These are phyloP conservation scores for Gyromitra esculenta DNA, from an alignment of 2,329 filamentous ascomycete species.

Conservation along the genomic window DNA sequence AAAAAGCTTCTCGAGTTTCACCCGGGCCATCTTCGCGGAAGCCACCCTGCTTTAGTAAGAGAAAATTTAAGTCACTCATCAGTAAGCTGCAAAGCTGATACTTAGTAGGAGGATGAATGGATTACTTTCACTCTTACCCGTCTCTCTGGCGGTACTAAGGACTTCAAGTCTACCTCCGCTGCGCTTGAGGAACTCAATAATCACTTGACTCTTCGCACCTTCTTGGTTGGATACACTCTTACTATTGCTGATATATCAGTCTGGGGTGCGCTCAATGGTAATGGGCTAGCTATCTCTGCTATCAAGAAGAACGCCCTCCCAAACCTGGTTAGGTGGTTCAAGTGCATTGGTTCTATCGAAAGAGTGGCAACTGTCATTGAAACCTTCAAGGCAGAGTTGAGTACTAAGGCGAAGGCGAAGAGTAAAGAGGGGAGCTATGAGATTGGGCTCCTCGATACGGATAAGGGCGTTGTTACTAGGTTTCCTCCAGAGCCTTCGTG, in stretches of 20 bases:
- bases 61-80: background rate
- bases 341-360: slow-evolving; percentile 81
- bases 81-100: background rate
- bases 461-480: slow-evolving; percentile 87
- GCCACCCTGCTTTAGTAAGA: slow-evolving; percentile 53
- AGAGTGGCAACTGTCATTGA: slow-evolving; percentile 79
- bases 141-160: slow-evolving; percentile 63
- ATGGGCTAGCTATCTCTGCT: slow-evolving; percentile 78
- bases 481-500: slow-evolving; percentile 94
- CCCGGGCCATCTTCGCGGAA: slow-evolving; percentile 52
- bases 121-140: slow-evolving; percentile 66
- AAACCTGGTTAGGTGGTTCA: slow-evolving; percentile 87
- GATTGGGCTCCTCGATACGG: slow-evolving; percentile 82
- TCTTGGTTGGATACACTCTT: slow-evolving; percentile 81
- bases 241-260: slow-evolving; percentile 81
- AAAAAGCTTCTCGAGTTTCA: slow-evolving; percentile 56
- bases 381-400: slow-evolving; percentile 73
- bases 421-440: slow-evolving; percentile 88
- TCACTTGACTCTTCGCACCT: slow-evolving; percentile 85
- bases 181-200: slow-evolving; percentile 81
- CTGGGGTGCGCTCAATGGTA: slow-evolving; percentile 83
- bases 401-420: slow-evolving; percentile 73
- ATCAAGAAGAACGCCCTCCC: slow-evolving; percentile 68
- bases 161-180: slow-evolving; percentile 85
- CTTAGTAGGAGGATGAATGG: slow-evolving; percentile 65